phyloP scores from a whole-genome alignment of 2,329 filamentous ascomycete genomes.

The Cladosporium colombiae region DNA sequence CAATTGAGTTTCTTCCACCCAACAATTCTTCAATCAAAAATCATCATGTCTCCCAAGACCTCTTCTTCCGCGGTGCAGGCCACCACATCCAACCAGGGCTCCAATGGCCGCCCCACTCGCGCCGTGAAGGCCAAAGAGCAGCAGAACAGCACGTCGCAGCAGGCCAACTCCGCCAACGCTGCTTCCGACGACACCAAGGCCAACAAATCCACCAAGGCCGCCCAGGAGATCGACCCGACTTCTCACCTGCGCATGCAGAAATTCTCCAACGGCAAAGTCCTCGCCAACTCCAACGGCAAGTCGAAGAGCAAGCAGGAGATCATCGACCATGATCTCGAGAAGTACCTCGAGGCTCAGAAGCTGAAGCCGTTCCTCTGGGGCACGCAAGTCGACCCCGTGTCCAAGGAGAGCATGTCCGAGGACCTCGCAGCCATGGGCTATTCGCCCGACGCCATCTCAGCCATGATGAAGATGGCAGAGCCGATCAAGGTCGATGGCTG shows the following conservation, averaged over 20 bases:
- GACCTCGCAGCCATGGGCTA: conserved; percentile 21
- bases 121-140: not conserved
- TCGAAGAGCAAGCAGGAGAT: not conserved
- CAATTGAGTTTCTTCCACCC: not conserved
- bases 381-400: not conserved
- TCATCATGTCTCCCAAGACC: not conserved
- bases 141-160: not conserved
- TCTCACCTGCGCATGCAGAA: conserved; percentile 19
- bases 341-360: not conserved
- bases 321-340: not conserved
- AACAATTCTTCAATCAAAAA: not conserved
- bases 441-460: not conserved
- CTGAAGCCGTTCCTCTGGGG: not conserved
- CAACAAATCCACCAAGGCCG: not conserved
- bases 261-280: conserved; percentile 23
- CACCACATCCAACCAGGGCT: not conserved
- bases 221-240: not conserved
- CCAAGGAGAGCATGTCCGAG: conserved; percentile 6
- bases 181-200: not conserved
- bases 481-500: not conserved
- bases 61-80: not conserved
- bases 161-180: not conserved
- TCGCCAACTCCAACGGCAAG: conserved; percentile 3
- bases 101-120: conserved; percentile 1
- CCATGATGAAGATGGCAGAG: not conserved